Evolutionary conservation across 2,329 filamentous ascomycete species (phyloP), one percentile per base, ranked within the genome.

Genomic region (Phoma sp.): DNA sequence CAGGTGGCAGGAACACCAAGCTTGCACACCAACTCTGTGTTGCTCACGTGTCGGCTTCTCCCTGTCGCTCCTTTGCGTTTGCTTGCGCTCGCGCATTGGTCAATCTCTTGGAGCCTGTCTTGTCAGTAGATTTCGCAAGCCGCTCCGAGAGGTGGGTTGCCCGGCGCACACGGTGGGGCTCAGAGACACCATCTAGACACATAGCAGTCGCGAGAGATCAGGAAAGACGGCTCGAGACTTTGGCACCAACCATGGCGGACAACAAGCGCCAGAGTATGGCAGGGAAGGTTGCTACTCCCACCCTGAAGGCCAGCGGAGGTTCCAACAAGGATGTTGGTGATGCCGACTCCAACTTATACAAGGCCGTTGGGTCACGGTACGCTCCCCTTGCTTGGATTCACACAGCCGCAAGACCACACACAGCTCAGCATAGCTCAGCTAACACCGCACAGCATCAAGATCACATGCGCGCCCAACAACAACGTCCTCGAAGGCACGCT

Each of bases 351-450:
- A 80, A 80, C 46, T 74, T 88, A 68, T 82, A 80, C 72, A 84
- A 83, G 73, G 83, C 83, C 44, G 82, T 88, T 70, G 86, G 86
- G 61, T 82, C 83, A 61, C 82, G 83, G 85, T 87, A 79, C 73
- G 82, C 43, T 55, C 40, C 37, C 52, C 52, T 51, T 50, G 43
- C 52, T 50, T 55, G 8, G 22, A 9, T 10, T 17, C 54, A 29
- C 19, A 39, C 46, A 24, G 31, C 45, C 7, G 40, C 53, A 45
- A 29, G 24, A 31, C 29, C 32, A 22, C 33, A 22, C 29, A 22
- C 21, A 27, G 29, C 19, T 17, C 17, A 12, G 21, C 40, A 41
- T 17, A 38, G 35, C 32, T 22, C 31, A 21, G 44, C 67, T 71
- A 43, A 71, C 58, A 39, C 46, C 33, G 27, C 21, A 33, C 70